Evolutionary conservation across 108 stramenopile species (phyloP), one percentile per base, ranked within the genome.

Genomic region (Nitzschia putrida): DNA sequence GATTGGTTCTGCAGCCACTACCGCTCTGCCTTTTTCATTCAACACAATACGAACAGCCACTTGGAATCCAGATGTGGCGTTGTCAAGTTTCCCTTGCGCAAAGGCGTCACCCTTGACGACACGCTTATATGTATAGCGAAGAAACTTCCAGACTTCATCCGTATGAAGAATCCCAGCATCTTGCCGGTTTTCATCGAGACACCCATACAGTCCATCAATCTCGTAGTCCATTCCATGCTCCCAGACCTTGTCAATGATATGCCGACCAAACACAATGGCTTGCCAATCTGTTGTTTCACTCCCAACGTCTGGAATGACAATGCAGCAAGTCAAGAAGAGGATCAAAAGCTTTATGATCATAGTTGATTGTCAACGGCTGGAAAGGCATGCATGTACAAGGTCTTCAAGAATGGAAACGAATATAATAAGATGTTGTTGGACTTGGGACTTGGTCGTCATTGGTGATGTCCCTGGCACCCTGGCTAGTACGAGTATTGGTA

Each of bases 61-160:
- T 18, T 63, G 40, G 44, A 63, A 63, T n/a, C 61, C 61, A 63
- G 43, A 18, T 4, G 47, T 16, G 47, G 18, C 47, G 6, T 55
- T 61, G 16, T 42, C 60, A 22, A 14, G 13, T 5, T 49, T 5
- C 1, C 47, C 47, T 49, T 49, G 14, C 1, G 47, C 47, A 49
- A 49, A 18, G 47, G 18, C 14, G 14, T 49, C n/a, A 1, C 18
- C 47, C 9, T 22, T 53, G 0, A 72, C 53, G 12, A 54, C 40
- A n/a, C 54, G n/a, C 12, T 51, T 23, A 0, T 72, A 72, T 3
- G 51, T 40, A 6, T 53, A 16, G 29, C 59, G 60, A 22, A 72
- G 63, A 11, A 52, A 61, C 20, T 26, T 39, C 71, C 71, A 72
- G 20, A 51, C 53, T 3, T 44, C 60, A 21, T 53, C 53, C 12